A percentile compares a stretch with the other conserved stretches of the same genome.
Evolutionary conservation across 192 early-diverging fungal species (phyloP).

Genomic region (Fimicolochytrium jonesii): DNA sequence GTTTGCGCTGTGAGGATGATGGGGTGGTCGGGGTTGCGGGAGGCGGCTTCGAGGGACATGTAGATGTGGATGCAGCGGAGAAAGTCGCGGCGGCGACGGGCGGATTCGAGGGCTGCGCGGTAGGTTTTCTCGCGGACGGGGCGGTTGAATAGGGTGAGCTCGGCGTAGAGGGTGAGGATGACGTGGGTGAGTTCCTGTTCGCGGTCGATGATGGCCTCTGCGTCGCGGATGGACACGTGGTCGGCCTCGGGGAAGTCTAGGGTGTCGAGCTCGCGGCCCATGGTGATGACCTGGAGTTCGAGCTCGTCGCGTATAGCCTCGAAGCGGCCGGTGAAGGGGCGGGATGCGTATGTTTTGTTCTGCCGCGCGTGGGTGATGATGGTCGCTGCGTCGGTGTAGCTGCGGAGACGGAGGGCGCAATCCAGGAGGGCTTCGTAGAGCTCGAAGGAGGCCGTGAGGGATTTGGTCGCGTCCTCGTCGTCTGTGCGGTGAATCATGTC

Average conservation of each 20-base stretch:
- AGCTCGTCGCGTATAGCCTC: slow-evolving; percentile 16
- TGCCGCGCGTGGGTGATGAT: slow-evolving; percentile 16
- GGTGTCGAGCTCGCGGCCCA: slow-evolving; percentile 23
- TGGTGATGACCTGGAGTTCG: slow-evolving; percentile 5
- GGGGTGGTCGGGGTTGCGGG: neutral
- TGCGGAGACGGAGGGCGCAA: slow-evolving; percentile 13
- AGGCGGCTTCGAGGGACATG: neutral
- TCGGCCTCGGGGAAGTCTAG: too few species aligned
- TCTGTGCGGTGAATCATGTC: too few species aligned
- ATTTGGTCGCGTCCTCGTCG: neutral
- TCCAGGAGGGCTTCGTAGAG: slow-evolving; percentile 9
- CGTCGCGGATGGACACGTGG: too few species aligned
- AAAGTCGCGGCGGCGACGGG: slow-evolving; percentile 2
- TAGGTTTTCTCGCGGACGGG: neutral
- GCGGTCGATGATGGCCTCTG: neutral
- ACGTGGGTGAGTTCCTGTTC: slow-evolving; percentile 1
- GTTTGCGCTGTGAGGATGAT: neutral
- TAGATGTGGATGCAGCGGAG: slow-evolving; percentile 9
- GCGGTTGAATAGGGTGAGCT: neutral
- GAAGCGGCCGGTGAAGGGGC: slow-evolving; percentile 6
- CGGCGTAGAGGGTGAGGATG: slow-evolving; percentile 8
- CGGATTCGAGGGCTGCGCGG: slow-evolving; percentile 15
- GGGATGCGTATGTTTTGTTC: neutral
- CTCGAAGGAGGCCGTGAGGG: slow-evolving; percentile 5
- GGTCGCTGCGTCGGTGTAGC: slow-evolving; percentile 12